phyloP scores from a whole-genome alignment of 768 basidiomycete species.

The Leccinum disarticulatum region DNA sequence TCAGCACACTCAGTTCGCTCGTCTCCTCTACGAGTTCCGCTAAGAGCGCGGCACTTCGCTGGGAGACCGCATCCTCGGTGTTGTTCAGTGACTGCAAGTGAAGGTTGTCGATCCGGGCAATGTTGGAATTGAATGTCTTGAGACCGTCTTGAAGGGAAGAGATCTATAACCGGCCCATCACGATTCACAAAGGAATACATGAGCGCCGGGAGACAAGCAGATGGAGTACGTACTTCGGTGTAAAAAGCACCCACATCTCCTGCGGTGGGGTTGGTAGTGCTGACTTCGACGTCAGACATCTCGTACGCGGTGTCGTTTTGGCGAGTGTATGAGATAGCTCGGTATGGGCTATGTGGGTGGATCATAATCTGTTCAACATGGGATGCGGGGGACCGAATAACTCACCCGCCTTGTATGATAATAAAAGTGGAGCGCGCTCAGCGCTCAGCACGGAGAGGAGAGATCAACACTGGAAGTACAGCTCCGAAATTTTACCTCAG shows the following conservation, averaged over 20 bases:
- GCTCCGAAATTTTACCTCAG: too few relatives aligned
- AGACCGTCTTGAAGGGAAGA: constrained; percentile 72
- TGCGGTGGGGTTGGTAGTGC: constrained; percentile 29
- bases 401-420: too few relatives aligned
- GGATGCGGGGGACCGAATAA: too few relatives aligned
- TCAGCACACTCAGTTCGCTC: constrained; percentile 48
- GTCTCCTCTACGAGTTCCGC: constrained; percentile 75
- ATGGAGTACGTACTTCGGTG: constrained; percentile 53
- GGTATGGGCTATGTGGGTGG: too few relatives aligned
- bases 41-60: constrained; percentile 59
- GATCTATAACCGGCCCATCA: constrained; percentile 48
- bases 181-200: not conserved
- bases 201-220: not conserved
- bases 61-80: constrained; percentile 65
- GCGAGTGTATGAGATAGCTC: too few relatives aligned
- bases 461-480: too few relatives aligned
- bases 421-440: too few relatives aligned
- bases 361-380: too few relatives aligned
- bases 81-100: constrained; percentile 78
- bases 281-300: constrained; percentile 55
- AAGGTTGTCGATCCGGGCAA: constrained; percentile 64
- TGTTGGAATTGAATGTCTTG: constrained; percentile 65
- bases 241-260: constrained; percentile 73
- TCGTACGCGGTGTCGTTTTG: constrained; percentile 56
- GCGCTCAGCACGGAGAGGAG: too few relatives aligned